phyloP scores from a whole-genome alignment of 495 filamentous ascomycete species.

The Choiromyces venosus region DNA sequence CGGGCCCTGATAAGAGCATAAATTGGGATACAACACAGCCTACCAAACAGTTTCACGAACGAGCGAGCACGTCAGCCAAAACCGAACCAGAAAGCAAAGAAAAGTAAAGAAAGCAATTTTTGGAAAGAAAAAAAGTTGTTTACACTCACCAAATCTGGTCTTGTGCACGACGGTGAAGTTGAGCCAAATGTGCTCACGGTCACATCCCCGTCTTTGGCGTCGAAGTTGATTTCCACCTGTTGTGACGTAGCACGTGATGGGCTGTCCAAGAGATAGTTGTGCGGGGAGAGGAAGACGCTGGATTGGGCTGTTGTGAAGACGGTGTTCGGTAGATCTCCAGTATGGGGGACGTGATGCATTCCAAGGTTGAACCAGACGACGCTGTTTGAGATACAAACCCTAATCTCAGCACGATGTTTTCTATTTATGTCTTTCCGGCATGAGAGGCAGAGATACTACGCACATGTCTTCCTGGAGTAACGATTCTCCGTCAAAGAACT shows the following conservation, averaged over 20 bases:
- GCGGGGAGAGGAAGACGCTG: slow-evolving; percentile 48
- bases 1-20: slow-evolving; percentile 14
- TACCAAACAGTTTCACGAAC: slow-evolving; percentile 3
- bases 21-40: slow-evolving; percentile 21
- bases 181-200: neutral
- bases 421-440: neutral
- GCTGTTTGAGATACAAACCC: slow-evolving; percentile 9
- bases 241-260: slow-evolving; percentile 37
- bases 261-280: slow-evolving; percentile 47
- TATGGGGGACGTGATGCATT: slow-evolving; percentile 56
- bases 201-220: neutral
- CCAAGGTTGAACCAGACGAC: slow-evolving; percentile 55
- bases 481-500: slow-evolving; percentile 53
- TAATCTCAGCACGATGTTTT: neutral
- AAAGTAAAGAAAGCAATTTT: neutral
- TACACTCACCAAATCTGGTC: neutral
- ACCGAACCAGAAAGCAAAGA: neutral
- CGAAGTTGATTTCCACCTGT: slow-evolving; percentile 10
- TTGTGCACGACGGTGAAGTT: neutral
- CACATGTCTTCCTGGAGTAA: slow-evolving; percentile 52
- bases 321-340: slow-evolving; percentile 54
- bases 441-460: slow-evolving; percentile 9
- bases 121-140: neutral
- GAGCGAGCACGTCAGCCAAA: neutral
- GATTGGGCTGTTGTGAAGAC: slow-evolving; percentile 50